Conservation (phyloP, 768 basidiomycete genomes). For the Paxillus ammoniavirescens region DNA sequence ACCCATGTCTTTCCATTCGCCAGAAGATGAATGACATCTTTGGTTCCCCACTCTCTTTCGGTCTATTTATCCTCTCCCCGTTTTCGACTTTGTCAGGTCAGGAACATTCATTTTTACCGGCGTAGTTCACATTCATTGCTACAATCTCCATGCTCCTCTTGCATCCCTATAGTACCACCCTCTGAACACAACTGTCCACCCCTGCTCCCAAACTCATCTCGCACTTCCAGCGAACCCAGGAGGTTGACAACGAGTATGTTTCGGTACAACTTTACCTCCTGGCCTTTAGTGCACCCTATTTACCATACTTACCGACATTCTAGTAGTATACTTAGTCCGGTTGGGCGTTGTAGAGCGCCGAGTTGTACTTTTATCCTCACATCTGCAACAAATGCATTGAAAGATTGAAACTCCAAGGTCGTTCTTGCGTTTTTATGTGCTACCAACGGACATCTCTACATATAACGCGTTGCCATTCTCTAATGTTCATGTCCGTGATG, state of each 20-base stretch:
- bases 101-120: slow-evolving; percentile 27
- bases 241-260: neutral
- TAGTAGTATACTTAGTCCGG: slow-evolving; percentile 32
- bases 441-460: slow-evolving; percentile 6
- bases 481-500: slow-evolving; percentile 60
- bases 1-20: slow-evolving; percentile 67
- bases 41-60: slow-evolving; percentile 15
- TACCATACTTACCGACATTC: slow-evolving; percentile 31
- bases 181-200: slow-evolving; percentile 16
- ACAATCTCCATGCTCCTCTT: slow-evolving; percentile 24
- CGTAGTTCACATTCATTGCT: slow-evolving; percentile 29
- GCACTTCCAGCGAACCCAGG: slow-evolving; percentile 17
- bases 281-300: slow-evolving; percentile 21
- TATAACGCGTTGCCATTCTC: neutral
- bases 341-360: slow-evolving; percentile 31
- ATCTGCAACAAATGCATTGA: slow-evolving; percentile 24
- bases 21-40: slow-evolving; percentile 40
- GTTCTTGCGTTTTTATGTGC: too few species aligned
- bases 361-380: slow-evolving; percentile 29
- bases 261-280: slow-evolving; percentile 10
- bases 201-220: slow-evolving; percentile 1
- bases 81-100: slow-evolving; percentile 11
- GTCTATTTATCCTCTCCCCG: slow-evolving; percentile 17
- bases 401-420: neutral
- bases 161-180: slow-evolving; percentile 19